Base-by-base conservation (phyloP, 2,329 filamentous ascomycete species). In the Ophiostoma sp. region DNA sequence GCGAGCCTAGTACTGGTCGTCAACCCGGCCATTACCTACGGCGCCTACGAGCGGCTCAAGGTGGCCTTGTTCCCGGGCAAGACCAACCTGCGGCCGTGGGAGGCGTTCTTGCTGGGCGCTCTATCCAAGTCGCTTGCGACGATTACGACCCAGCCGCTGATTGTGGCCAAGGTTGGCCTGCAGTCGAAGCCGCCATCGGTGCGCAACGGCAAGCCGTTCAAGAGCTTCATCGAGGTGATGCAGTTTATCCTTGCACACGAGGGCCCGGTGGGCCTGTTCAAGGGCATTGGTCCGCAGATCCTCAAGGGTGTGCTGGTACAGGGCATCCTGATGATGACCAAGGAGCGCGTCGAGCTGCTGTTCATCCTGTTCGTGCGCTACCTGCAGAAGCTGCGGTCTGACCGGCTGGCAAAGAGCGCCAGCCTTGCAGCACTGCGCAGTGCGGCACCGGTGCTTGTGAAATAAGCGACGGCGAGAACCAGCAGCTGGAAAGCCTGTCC, bases 281-380 rank as follows among this genome's bases (percentile, higher is more conserved):
- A 99, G 81, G 95, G 95, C 58, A 97, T 99, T 73, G 93, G 87
- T 0, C 95, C 95, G 3, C 95, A 99, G 78, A 90, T 99, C 66
- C 79, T 93, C 69, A 99, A 99, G 80, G 95, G 95, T 1, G 80
- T 99, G 66, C 77, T 99, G 65, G 95, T 99, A 2, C 95, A 99
- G 76, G 95, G 95, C 65, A 87, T 99, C 68, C 82, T 99, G 52
- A 99, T 99, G 95, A 99, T 97, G 93, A 95, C 93, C 64, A 99
- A 99, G 81, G 95, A 99, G 80, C 92, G 91, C 73, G 91, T 98
- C 79, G 95, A 98, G 78, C 81, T 98, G 16, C 77, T 93, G 62
- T 98, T 97, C 76, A 82, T 98, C 71, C 81, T 97, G 41, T 84
- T 99, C 66, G 88, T 97, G 78, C 87, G 92, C 74, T 96, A 95